phyloP scores from a whole-genome alignment of 2,329 filamentous ascomycete genomes.

The Diaporthe sp. region DNA sequence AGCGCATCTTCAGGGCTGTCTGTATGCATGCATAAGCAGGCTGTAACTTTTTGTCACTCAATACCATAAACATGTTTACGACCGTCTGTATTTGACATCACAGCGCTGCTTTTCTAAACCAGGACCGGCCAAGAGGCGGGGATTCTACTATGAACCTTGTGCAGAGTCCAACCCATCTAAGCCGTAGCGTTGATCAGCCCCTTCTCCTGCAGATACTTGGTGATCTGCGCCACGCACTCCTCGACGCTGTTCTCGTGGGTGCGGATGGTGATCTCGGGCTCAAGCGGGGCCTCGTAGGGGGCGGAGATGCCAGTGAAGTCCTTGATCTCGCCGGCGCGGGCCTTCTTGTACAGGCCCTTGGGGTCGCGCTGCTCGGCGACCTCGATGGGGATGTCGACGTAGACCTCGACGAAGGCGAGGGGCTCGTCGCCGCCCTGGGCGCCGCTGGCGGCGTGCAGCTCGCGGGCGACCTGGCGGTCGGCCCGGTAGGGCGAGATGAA shows the following conservation, averaged over 20 bases:
- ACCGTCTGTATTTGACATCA: constrained; percentile 13
- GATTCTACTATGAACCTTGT: neutral
- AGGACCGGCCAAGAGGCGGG: constrained; percentile 2
- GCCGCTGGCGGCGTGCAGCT: constrained; percentile 77
- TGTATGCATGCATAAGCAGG: constrained; percentile 37
- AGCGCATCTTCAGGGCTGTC: constrained; percentile 4
- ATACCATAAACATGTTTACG: constrained; percentile 31
- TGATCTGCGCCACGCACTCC: constrained; percentile 89
- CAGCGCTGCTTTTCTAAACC: constrained; percentile 26
- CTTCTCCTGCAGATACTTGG: constrained; percentile 81
- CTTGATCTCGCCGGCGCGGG: constrained; percentile 91
- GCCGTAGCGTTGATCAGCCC: constrained; percentile 63
- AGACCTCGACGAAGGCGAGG: constrained; percentile 93
- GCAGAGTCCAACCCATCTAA: neutral
- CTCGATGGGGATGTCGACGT: constrained; percentile 90
- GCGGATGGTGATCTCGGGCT: constrained; percentile 88
- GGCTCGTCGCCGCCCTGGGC: constrained; percentile 71
- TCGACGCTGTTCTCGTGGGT: constrained; percentile 87
- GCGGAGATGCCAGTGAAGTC: constrained; percentile 97
- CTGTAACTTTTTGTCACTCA: constrained; percentile 28
- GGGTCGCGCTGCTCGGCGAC: constrained; percentile 96
- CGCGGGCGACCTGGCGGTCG: constrained; percentile 86
- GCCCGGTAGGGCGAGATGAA: constrained; percentile 97
- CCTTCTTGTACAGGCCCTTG: constrained; percentile 98
- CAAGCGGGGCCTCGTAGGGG: constrained; percentile 91